A percentile compares a stretch with the other conserved stretches of the same genome.
phyloP scores from a whole-genome alignment of 1,139 yeast species.

The Geotrichum reessii region DNA sequence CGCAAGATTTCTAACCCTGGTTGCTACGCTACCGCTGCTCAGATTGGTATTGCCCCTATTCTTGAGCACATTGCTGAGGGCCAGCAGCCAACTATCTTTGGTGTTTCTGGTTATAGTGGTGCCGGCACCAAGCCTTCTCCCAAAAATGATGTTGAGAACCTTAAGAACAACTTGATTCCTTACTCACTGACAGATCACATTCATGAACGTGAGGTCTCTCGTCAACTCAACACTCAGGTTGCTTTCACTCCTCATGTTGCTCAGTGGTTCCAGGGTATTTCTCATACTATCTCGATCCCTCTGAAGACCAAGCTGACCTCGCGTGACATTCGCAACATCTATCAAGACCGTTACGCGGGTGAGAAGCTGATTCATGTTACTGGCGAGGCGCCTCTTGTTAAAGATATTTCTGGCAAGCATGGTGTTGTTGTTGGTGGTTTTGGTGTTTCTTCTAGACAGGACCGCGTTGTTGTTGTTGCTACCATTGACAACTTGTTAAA shows the following conservation, averaged over 20 bases:
- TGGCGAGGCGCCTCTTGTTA: constrained; percentile 89
- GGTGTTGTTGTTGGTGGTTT: constrained; percentile 94
- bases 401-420: constrained; percentile 86
- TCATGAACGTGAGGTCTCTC: constrained; percentile 88
- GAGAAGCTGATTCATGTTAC: constrained; percentile 79
- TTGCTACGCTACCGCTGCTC: constrained; percentile 97
- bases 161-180: constrained; percentile 82
- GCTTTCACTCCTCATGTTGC: constrained; percentile 97
- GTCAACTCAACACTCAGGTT: constrained; percentile 68
- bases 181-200: constrained; percentile 94
- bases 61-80: constrained; percentile 43
- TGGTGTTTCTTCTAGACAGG: constrained; percentile 81
- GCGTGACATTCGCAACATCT: constrained; percentile 76
- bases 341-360: constrained; percentile 82
- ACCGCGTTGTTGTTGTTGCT: constrained; percentile 89
- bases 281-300: constrained; percentile 88
- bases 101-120: constrained; percentile 97
- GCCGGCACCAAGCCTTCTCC: constrained; percentile 99
- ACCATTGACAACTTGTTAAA: constrained; percentile 92
- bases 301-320: constrained; percentile 67
- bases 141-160: constrained; percentile 73
- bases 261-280: constrained; percentile 98
- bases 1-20: constrained; percentile 93
- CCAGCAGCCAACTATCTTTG: constrained; percentile 81
- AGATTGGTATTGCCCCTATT: constrained; percentile 85